Evolutionary conservation across 2,329 filamentous ascomycete species (phyloP).

Genomic region (Aspergillus puulaauensis): DNA sequence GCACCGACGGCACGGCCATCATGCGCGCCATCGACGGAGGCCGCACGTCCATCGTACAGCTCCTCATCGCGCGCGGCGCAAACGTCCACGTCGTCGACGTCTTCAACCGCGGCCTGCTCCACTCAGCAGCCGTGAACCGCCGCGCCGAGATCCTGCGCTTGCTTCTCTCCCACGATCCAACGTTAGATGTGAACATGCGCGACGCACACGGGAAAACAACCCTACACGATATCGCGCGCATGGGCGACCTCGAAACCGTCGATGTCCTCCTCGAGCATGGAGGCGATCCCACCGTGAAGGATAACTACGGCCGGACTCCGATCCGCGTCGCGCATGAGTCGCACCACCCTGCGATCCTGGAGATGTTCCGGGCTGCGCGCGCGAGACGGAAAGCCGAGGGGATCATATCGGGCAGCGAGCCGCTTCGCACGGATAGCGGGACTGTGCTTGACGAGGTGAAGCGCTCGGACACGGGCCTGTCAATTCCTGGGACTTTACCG

Average conservation of each 20-base stretch:
- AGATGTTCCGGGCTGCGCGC: conserved; percentile 2
- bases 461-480: not conserved
- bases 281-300: conserved; percentile 7
- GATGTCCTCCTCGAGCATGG: conserved; percentile 5
- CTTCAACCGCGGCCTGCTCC: conserved; percentile 4
- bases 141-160: not conserved
- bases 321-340: conserved; percentile 6
- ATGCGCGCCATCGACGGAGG: conserved; percentile 4
- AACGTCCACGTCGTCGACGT: conserved; percentile 9
- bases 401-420: not conserved
- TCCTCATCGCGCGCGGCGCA: not conserved
- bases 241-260: not conserved
- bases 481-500: not conserved
- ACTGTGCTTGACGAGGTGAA: not conserved
- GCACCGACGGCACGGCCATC: conserved; percentile 1
- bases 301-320: conserved; percentile 6
- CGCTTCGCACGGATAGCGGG: not conserved
- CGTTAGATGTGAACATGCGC: conserved; percentile 7
- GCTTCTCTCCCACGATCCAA: not conserved
- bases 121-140: conserved; percentile 2
- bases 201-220: conserved; percentile 8
- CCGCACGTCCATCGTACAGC: not conserved
- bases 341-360: not conserved
- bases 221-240: conserved; percentile 4
- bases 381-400: not conserved